Percentiles rank a stretch among this genome's conserved stretches.
Conservation (phyloP, 2,329 filamentous ascomycete species). For the Pseudopyricularia javanii region DNA sequence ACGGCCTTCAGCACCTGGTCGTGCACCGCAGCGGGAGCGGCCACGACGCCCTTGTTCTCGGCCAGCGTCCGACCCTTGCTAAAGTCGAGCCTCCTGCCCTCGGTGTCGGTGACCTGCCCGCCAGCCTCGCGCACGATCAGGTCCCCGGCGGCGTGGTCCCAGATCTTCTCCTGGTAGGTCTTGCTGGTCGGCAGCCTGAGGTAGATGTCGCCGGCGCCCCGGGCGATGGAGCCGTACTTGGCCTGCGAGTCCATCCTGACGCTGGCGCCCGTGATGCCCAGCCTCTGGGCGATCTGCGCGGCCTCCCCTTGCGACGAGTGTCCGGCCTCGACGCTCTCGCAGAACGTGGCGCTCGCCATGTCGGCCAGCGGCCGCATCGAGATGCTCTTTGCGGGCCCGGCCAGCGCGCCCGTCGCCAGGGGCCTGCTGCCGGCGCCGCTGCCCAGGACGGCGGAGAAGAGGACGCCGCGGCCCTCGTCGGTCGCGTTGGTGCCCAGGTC, state of each 20-base stretch:
- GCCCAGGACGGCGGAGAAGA: slow-evolving; percentile 75
- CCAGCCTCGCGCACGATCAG: slow-evolving; percentile 90
- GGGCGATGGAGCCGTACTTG: slow-evolving; percentile 91
- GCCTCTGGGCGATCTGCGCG: slow-evolving; percentile 66
- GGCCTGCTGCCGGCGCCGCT: slow-evolving; percentile 72
- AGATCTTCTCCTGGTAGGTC: slow-evolving; percentile 97
- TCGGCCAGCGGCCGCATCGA: slow-evolving; percentile 67
- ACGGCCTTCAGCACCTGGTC: slow-evolving; percentile 67
- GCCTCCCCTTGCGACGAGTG: slow-evolving; percentile 88
- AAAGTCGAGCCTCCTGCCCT: slow-evolving; percentile 79
- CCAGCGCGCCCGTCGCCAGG: slow-evolving; percentile 44
- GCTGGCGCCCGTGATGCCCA: slow-evolving; percentile 80
- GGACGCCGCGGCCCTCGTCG: slow-evolving; percentile 65
- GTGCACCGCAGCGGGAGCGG: slow-evolving; percentile 69
- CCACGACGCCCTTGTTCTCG: slow-evolving; percentile 88
- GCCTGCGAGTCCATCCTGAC: slow-evolving; percentile 97
- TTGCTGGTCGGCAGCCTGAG: slow-evolving; percentile 68
- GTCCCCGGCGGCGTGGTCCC: slow-evolving; percentile 95
- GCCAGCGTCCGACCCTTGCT: slow-evolving; percentile 72
- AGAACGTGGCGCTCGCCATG: slow-evolving; percentile 77
- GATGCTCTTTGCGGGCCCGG: slow-evolving; percentile 45
- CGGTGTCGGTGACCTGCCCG: slow-evolving; percentile 79
- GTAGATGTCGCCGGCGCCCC: slow-evolving; percentile 91
- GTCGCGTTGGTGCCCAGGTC: slow-evolving; percentile 64
- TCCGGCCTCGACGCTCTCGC: slow-evolving; percentile 87